These are phyloP conservation scores for Annulohypoxylon nitens DNA, from an alignment of 495 filamentous ascomycete species.

Conservation along the genomic window DNA sequence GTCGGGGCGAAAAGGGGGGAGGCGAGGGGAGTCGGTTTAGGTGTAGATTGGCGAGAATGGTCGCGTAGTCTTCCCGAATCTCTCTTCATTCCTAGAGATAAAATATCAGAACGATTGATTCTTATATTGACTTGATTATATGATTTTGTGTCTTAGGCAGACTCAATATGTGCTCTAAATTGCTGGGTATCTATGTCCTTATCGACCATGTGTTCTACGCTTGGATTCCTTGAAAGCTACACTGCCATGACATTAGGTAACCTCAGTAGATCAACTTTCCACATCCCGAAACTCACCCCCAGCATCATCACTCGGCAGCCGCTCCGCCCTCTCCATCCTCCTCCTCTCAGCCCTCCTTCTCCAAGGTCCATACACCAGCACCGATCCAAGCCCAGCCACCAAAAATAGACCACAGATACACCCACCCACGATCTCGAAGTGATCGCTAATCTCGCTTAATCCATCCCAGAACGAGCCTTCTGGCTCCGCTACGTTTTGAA, in stretches of 20 bases:
- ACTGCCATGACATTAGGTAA: no score
- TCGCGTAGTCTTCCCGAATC: conserved; percentile 14
- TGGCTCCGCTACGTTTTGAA: conserved; percentile 78
- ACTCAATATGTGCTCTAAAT: no score
- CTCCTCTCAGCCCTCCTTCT: conserved; percentile 61
- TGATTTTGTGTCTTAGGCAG: neutral
- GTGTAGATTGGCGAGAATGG: conserved; percentile 31
- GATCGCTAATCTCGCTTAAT: conserved; percentile 77
- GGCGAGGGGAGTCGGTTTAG: conserved; percentile 11
- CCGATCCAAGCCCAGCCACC: conserved; percentile 76
- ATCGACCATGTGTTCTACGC: neutral
- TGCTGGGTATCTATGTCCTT: neutral
- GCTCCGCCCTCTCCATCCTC: conserved; percentile 2
- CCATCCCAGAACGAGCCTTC: conserved; percentile 89
- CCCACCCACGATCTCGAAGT: conserved; percentile 89
- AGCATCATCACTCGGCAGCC: conserved; percentile 34
- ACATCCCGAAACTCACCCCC: conserved; percentile 32
- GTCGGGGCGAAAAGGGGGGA: conserved; percentile 5
- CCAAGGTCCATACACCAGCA: conserved; percentile 83
- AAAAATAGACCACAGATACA: conserved; percentile 87
- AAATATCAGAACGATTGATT: neutral
- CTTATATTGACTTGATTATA: neutral
- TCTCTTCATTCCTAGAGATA: neutral
- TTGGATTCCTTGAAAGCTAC: neutral
- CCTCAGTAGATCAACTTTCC: conserved; percentile 10